Evolutionary conservation across 179 eudicot species (phyloP).

Genomic region (Spinacia oleracea): DNA sequence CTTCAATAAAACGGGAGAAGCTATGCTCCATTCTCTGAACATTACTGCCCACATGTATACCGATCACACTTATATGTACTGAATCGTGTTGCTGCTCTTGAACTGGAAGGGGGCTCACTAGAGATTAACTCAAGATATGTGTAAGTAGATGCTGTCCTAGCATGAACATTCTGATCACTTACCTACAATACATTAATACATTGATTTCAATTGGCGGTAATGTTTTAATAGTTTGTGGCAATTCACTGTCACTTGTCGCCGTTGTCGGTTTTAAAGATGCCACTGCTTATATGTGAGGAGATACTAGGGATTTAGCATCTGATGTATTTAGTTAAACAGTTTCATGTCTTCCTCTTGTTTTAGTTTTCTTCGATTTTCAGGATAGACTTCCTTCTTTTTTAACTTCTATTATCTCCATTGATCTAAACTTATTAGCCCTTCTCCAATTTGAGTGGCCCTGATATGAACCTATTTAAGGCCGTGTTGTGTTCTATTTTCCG

Average conservation of each 20-base stretch:
- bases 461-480: no score
- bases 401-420: no score
- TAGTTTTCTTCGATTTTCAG: no score
- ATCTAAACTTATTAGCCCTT: no score
- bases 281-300: not conserved
- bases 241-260: not conserved
- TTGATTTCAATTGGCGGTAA: not conserved
- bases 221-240: not conserved
- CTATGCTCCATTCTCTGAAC: conserved; percentile 63
- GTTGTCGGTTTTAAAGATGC: not conserved
- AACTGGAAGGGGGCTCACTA: not conserved
- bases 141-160: not conserved
- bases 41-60: conserved; percentile 73
- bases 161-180: not conserved
- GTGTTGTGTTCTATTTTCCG: no score
- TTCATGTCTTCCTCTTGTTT: no score
- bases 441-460: no score
- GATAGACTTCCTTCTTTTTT: no score
- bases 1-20: conserved; percentile 59
- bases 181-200: not conserved
- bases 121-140: not conserved
- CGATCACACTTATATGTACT: conserved; percentile 51
- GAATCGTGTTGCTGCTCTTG: conserved; percentile 24
- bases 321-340: not conserved
- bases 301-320: not conserved